phyloP scores from a whole-genome alignment of 2,329 filamentous ascomycete genomes.

The Sporothrix pseudoabietina region DNA sequence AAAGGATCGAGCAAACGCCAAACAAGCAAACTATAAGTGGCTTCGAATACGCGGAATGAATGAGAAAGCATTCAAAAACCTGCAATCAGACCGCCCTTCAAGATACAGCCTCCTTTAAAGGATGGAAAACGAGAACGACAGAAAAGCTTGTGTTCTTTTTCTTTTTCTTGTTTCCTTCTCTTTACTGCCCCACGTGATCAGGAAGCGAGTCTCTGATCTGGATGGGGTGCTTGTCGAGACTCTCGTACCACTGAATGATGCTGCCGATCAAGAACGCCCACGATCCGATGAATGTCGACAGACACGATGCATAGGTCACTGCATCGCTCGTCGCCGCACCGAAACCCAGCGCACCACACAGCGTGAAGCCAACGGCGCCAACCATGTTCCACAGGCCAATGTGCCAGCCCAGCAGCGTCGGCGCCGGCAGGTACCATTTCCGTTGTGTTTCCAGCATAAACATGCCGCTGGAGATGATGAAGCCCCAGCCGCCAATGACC shows the following conservation, averaged over 20 bases:
- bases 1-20: neutral
- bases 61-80: neutral
- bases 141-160: neutral
- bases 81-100: neutral
- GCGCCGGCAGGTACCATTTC: conserved; percentile 63
- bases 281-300: conserved; percentile 54
- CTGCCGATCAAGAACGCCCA: conserved; percentile 51
- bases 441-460: conserved; percentile 69
- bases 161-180: too few relatives aligned
- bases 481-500: conserved; percentile 63
- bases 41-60: neutral
- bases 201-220: conserved; percentile 31
- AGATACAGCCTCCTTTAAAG: too few relatives aligned
- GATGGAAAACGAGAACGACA: too few relatives aligned
- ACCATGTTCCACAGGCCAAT: conserved; percentile 67
- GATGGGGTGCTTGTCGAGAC: conserved; percentile 42
- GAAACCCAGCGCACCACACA: conserved; percentile 60
- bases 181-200: conserved; percentile 3
- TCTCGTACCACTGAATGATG: conserved; percentile 42
- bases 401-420: conserved; percentile 63
- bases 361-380: conserved; percentile 64
- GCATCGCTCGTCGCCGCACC: conserved; percentile 44
- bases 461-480: conserved; percentile 59
- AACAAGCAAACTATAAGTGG: neutral
- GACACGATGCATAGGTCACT: conserved; percentile 51